Evolutionary conservation across 179 eudicot species (phyloP).

Genomic region (Spinacia oleracea): DNA sequence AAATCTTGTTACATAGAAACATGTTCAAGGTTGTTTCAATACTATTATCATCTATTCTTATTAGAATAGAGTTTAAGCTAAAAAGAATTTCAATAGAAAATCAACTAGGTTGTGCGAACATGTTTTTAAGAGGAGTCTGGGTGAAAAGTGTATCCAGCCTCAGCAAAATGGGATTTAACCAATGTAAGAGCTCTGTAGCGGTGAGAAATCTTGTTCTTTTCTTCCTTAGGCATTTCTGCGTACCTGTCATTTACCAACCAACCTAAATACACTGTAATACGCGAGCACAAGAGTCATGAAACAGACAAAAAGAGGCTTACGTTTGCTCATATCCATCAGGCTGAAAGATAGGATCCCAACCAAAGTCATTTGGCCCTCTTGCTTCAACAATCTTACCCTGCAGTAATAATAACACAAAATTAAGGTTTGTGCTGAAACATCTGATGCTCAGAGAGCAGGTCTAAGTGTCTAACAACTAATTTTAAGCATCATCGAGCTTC

Average conservation of each 20-base stretch:
- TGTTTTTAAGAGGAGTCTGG: slow-evolving; percentile 21
- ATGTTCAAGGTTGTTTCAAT: too few relatives aligned
- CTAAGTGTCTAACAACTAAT: background rate
- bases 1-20: too few relatives aligned
- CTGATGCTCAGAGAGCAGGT: background rate
- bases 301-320: slow-evolving; percentile 38
- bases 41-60: too few relatives aligned
- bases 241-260: slow-evolving; percentile 44
- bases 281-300: background rate
- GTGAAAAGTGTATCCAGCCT: slow-evolving; percentile 61
- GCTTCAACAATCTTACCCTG: slow-evolving; percentile 91
- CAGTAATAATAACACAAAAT: slow-evolving; percentile 8
- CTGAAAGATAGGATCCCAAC: slow-evolving; percentile 96
- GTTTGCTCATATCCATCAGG: slow-evolving; percentile 90
- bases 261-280: background rate
- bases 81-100: too few relatives aligned
- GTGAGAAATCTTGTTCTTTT: slow-evolving; percentile 92
- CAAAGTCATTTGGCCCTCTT: slow-evolving; percentile 93
- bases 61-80: too few relatives aligned
- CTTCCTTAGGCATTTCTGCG: slow-evolving; percentile 94
- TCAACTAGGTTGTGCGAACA: too few relatives aligned
- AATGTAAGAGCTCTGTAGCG: slow-evolving; percentile 73
- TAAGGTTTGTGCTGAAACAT: background rate
- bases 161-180: slow-evolving; percentile 82
- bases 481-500: background rate